A percentile compares a stretch with the other conserved stretches of the same genome.
Conservation (phyloP, 2,329 filamentous ascomycete genomes). For the Claviceps fusiformis region DNA sequence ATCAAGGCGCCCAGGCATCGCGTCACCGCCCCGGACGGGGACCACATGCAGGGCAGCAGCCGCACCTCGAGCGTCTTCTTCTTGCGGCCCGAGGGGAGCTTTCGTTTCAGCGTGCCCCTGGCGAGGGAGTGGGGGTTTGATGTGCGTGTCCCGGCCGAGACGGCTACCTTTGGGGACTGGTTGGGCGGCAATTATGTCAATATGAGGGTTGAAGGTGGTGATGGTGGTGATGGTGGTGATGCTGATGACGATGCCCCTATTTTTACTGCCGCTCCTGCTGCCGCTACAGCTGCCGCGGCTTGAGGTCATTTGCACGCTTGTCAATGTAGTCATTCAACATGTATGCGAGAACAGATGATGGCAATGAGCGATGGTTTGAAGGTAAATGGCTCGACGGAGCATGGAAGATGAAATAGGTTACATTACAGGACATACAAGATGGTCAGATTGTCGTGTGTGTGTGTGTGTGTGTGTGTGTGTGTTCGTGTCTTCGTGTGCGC, state of each 20-base stretch:
- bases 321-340: too few species aligned
- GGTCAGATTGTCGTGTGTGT: too few species aligned
- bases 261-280: background rate
- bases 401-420: too few species aligned
- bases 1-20: constrained; percentile 1
- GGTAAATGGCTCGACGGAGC: too few species aligned
- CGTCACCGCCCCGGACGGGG: background rate
- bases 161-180: constrained; percentile 1
- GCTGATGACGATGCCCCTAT: background rate
- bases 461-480: too few species aligned
- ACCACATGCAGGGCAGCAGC: background rate
- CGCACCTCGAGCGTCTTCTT: constrained; percentile 1
- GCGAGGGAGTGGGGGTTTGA: background rate
- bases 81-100: background rate
- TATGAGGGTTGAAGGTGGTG: background rate
- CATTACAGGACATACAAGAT: too few species aligned
- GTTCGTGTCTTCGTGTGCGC: too few species aligned
- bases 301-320: too few species aligned
- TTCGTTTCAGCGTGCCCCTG: background rate
- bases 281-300: too few species aligned
- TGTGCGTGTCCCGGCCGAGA: background rate
- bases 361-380: too few species aligned
- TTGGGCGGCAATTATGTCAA: background rate
- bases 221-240: background rate
- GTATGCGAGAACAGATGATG: too few species aligned